A percentile compares a stretch with the other conserved stretches of the same genome.
Conservation (phyloP, 108 stramenopile species). For the Nitzschia inconspicua region DNA sequence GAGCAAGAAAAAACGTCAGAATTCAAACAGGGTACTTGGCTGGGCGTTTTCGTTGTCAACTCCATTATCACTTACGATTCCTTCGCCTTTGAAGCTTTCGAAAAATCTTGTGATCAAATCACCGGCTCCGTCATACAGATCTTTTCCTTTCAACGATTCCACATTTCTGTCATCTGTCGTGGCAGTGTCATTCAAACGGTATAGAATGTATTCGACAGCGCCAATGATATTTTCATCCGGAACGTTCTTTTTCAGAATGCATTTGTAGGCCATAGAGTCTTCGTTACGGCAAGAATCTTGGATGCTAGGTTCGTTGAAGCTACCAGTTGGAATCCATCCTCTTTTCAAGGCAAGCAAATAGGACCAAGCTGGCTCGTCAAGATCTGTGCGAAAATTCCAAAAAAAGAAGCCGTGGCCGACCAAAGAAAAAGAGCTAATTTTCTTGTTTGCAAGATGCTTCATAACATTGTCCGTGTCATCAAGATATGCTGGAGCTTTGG, state of each 20-base stretch:
- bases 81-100: constrained; percentile 38
- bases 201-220: constrained; percentile 47
- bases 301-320: constrained; percentile 57
- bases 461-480: constrained; percentile 83
- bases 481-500: constrained; percentile 53
- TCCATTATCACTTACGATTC: no score
- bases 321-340: constrained; percentile 79
- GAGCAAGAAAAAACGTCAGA: no score
- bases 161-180: constrained; percentile 24
- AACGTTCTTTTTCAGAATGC: constrained; percentile 50
- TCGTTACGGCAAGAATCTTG: constrained; percentile 57
- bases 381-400: constrained; percentile 93
- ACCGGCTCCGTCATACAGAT: constrained; percentile 54
- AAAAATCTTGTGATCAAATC: constrained; percentile 49
- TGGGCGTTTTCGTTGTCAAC: no score
- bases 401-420: constrained; percentile 89
- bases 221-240: constrained; percentile 38
- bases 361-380: constrained; percentile 84
- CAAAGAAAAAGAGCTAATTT: constrained; percentile 77
- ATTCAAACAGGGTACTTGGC: no score
- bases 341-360: constrained; percentile 69
- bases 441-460: constrained; percentile 70
- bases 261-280: constrained; percentile 50
- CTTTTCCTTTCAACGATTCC: constrained; percentile 41
- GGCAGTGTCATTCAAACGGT: constrained; percentile 18